Evolutionary conservation across 768 basidiomycete species (phyloP), one percentile per base, ranked within the genome.

Genomic region (Lactarius sanguifluus): DNA sequence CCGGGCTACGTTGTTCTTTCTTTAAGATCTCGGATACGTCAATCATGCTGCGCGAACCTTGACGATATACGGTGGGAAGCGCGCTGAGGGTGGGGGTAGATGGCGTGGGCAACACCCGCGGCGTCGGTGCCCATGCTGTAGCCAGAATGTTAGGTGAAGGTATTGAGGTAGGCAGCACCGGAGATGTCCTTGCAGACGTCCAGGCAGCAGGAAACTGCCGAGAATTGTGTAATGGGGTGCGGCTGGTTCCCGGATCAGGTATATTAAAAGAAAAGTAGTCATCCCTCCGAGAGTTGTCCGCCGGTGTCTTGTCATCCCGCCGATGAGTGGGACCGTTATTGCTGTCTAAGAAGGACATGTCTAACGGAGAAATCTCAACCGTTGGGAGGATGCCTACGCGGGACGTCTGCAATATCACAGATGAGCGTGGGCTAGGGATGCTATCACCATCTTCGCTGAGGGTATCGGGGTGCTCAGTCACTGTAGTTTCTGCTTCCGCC

Each of bases 201-300:
- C 57, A 41, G 38, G 41, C 28, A 47, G 59, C 7, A n/a, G 40
- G 38, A 38, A 52, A 34, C 25, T 36, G 55, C n/a, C 25, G 60
- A n/a, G 60, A 47, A 8, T n/a, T 30, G 5, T 23, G 40, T 61
- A 23, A 43, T 34, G 57, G 61, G 12, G 57, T 43, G 9, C 45
- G 43, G 28, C 36, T 68, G 13, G 34, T 6, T 6, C 65, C 45
- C 23, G 59, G 45, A 23, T 68, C 65, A 5, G 57, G 62, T 3
- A 28, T n/a, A 65, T 71, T 71, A 1, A 72, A 71, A 5, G 71
- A 60, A 70, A 78, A 78, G 69, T 78, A 78, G 66, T 77, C 77
- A 12, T 38, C 23, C 61, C 15, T 54, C 15, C 38, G 59, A 36
- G 32, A 18, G 59, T 32, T 30, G 57, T 43, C 47, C 12, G 15